phyloP scores from a whole-genome alignment of 805 yeast species.

The Saccharomycopsis synnaedendra region DNA sequence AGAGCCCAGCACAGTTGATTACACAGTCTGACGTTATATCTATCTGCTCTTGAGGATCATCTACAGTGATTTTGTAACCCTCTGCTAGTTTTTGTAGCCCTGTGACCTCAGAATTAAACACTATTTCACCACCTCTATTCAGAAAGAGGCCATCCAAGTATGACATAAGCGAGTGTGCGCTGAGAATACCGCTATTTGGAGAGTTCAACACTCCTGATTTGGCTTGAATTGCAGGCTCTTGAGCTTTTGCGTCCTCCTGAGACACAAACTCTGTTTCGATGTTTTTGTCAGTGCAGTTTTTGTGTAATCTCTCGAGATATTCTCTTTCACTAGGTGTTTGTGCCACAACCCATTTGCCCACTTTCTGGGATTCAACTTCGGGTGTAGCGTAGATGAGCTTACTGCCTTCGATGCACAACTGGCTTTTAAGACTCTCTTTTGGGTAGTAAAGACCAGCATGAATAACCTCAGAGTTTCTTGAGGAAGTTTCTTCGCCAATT shows the following conservation, averaged over 20 bases:
- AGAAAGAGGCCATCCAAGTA: conserved; percentile 39
- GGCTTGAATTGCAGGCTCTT: conserved; percentile 63
- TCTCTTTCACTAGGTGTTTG: conserved; percentile 55
- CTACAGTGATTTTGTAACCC: background rate
- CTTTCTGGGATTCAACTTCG: conserved; percentile 26
- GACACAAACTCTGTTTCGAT: conserved; percentile 52
- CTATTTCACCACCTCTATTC: conserved; percentile 50
- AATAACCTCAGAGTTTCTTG: conserved; percentile 87
- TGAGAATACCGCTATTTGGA: conserved; percentile 76
- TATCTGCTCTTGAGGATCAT: conserved; percentile 17
- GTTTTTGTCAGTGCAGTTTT: conserved; percentile 36
- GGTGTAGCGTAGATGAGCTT: conserved; percentile 43
- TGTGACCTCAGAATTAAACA: conserved; percentile 47
- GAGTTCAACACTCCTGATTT: conserved; percentile 51
- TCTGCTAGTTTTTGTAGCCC: conserved; percentile 17
- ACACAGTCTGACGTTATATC: conserved; percentile 43
- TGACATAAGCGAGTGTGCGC: conserved; percentile 67
- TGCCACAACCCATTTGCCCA: conserved; percentile 87
- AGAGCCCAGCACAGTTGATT: conserved; percentile 70
- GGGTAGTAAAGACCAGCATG: conserved; percentile 90
- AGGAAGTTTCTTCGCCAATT: conserved; percentile 71
- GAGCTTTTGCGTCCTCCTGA: conserved; percentile 28
- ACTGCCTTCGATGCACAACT: conserved; percentile 68
- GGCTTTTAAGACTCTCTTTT: conserved; percentile 48
- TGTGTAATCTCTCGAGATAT: conserved; percentile 41